Conservation (phyloP, 2,329 filamentous ascomycete genomes). For the Metarhizium sp. region DNA sequence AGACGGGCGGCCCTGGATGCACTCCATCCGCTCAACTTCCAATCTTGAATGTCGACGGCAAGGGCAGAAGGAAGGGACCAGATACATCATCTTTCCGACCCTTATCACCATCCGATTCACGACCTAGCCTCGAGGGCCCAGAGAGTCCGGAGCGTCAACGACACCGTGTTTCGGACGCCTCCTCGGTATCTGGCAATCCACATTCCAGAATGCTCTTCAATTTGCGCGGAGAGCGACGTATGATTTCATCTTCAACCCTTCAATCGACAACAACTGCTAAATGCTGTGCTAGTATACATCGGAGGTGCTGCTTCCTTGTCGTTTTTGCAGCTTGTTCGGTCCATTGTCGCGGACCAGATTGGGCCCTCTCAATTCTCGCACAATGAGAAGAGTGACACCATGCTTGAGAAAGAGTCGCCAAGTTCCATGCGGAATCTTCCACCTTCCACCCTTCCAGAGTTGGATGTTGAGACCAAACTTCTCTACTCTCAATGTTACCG, state of each 20-base stretch:
- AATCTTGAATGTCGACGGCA: not conserved
- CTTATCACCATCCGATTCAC: constrained; percentile 20
- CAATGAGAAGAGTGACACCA: constrained; percentile 37
- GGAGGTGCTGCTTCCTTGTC: constrained; percentile 44
- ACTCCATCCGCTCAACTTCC: not conserved
- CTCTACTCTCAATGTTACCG: constrained; percentile 10
- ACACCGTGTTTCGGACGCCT: constrained; percentile 3
- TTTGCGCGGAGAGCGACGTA: constrained; percentile 41
- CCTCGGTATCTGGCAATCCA: constrained; percentile 9
- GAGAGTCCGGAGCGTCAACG: constrained; percentile 1
- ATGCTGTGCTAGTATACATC: constrained; percentile 29
- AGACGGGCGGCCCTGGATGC: not conserved
- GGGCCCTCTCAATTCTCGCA: constrained; percentile 46
- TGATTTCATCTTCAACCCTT: not conserved
- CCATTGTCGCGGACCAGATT: constrained; percentile 37
- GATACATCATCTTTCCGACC: constrained; percentile 11
- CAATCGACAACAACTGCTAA: not conserved
- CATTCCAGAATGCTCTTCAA: constrained; percentile 39
- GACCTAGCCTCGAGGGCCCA: constrained; percentile 12
- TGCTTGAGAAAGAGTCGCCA: constrained; percentile 37
- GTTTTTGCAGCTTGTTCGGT: constrained; percentile 43
- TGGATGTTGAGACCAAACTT: constrained; percentile 11
- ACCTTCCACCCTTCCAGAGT: constrained; percentile 1
- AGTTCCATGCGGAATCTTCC: constrained; percentile 2
- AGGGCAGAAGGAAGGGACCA: constrained; percentile 3